Evolutionary conservation across 2,329 filamentous ascomycete species (phyloP).

Genomic region (Ophiostoma pallidulum): DNA sequence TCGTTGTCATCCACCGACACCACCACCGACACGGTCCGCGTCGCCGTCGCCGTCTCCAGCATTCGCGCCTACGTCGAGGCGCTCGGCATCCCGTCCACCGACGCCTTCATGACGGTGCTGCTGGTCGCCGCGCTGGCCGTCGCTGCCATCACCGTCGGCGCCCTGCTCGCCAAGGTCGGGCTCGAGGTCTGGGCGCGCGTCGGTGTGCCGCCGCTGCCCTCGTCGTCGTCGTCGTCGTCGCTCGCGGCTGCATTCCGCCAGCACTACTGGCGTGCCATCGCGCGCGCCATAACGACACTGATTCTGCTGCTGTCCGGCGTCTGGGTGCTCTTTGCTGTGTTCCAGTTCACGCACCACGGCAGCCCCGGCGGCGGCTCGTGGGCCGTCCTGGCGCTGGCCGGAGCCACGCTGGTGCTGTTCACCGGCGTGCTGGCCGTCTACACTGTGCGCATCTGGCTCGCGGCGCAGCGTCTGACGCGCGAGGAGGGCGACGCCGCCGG

Average conservation of each 20-base stretch:
- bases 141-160: constrained; percentile 71
- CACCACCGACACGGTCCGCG: constrained; percentile 23
- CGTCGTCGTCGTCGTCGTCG: too few relatives aligned
- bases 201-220: constrained; percentile 77
- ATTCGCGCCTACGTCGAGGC: constrained; percentile 78
- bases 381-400: constrained; percentile 79
- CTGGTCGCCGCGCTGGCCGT: constrained; percentile 82
- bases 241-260: constrained; percentile 81
- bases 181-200: constrained; percentile 89
- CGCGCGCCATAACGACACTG: constrained; percentile 78
- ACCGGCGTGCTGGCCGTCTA: constrained; percentile 77
- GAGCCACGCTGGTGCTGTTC: constrained; percentile 69
- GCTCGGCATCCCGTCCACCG: constrained; percentile 73
- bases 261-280: constrained; percentile 91
- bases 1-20: constrained; percentile 22
- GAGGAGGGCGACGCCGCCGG: constrained; percentile 61
- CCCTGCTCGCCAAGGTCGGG: constrained; percentile 83
- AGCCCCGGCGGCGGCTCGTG: constrained; percentile 93
- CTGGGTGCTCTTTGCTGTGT: constrained; percentile 93
- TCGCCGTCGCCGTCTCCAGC: constrained; percentile 60
- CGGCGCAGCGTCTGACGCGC: constrained; percentile 65
- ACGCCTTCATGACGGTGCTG: constrained; percentile 93
- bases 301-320: constrained; percentile 88
- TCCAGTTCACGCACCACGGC: constrained; percentile 89
- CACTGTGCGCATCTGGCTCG: constrained; percentile 69